Evolutionary conservation across 352 stramenopile species (phyloP), one percentile per base, ranked within the genome.

Genomic region (Pythium vanterpoolii): DNA sequence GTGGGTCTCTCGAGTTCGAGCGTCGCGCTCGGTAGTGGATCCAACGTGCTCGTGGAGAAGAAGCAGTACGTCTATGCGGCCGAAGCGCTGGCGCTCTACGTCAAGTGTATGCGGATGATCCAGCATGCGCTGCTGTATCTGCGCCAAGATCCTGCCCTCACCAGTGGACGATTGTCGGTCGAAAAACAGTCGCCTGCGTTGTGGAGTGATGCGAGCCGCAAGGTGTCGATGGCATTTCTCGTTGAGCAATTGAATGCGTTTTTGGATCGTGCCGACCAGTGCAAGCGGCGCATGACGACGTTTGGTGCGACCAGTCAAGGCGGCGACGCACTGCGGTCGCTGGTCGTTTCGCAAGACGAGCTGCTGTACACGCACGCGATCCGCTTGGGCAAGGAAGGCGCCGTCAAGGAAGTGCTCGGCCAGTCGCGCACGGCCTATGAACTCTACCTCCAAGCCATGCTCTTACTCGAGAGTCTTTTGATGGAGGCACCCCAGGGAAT

Each of bases 321-420:
- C 0, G 52, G 64, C 6, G 52, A 54, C 0, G 64, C 72, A 23
- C 34, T 71, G 27, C 64, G 60, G 7, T 47, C 50, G 36, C 56
- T 66, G 9, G 62, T 79, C 4, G 66, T 80, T 8, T 84, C 75
- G 2, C 77, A 82, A 26, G 76, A 87, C 44, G 78, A 89, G 43
- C 33, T 90, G 23, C 34, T 90, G 39, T 89, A 87, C 51, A 67
- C 71, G 23, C 77, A 90, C 36, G 81, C 77, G 3, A 68, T 90
- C 45, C 77, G 76, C 31, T 61, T 89, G 9, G 81, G 75, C 21
- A 80, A 82, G 27, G 73, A 91, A 59, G 79, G 71, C 1, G 78
- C 81, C 1, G 76, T 91, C 28, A 79, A 86, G 27, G 79, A 89
- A 71, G 81, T 89, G 38, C 68, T 91, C 16, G 79, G 81, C 11